Percentiles rank a stretch among this genome's conserved stretches.
phyloP scores from a whole-genome alignment of 140 eudicot genomes.

The Erigeron philadelphicus region DNA sequence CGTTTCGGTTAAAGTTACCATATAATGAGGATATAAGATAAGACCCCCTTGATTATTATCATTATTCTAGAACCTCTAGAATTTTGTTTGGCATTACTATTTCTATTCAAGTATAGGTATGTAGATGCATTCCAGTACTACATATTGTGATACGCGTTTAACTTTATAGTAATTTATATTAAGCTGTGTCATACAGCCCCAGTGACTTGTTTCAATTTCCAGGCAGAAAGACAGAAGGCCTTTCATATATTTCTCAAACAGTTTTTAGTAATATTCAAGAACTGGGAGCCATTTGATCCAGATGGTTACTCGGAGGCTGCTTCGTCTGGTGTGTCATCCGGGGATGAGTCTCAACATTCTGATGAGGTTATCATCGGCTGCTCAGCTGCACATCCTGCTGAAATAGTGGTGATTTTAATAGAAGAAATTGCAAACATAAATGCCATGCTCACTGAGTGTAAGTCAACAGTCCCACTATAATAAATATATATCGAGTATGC shows the following conservation, averaged over 20 bases:
- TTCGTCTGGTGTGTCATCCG: constrained; percentile 23
- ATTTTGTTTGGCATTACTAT: constrained; percentile 8
- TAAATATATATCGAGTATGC: no score
- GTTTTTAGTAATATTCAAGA: constrained; percentile 57
- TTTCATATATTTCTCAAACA: constrained; percentile 75
- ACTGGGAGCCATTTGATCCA: constrained; percentile 68
- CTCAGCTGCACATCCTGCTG: constrained; percentile 87
- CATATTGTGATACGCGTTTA: constrained; percentile 11
- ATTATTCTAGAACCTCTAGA: not conserved
- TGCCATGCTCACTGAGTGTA: constrained; percentile 62
- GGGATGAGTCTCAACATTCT: constrained; percentile 35
- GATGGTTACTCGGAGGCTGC: constrained; percentile 43
- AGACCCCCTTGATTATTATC: not conserved
- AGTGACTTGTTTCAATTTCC: constrained; percentile 23
- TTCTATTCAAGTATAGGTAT: not conserved
- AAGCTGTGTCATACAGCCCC: not conserved
- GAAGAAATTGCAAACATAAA: constrained; percentile 64
- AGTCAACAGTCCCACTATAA: constrained; percentile 31
- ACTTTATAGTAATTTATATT: constrained; percentile 1
- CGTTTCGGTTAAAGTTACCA: not conserved
- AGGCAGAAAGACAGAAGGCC: constrained; percentile 70
- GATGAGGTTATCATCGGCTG: constrained; percentile 67
- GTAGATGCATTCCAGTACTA: constrained; percentile 10
- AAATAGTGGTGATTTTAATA: constrained; percentile 43
- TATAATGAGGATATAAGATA: constrained; percentile 17